These are phyloP conservation scores for Melanopsichium pennsylvanicum DNA, from an alignment of 1,284 basidiomycete genomes.

Conservation along the genomic window DNA sequence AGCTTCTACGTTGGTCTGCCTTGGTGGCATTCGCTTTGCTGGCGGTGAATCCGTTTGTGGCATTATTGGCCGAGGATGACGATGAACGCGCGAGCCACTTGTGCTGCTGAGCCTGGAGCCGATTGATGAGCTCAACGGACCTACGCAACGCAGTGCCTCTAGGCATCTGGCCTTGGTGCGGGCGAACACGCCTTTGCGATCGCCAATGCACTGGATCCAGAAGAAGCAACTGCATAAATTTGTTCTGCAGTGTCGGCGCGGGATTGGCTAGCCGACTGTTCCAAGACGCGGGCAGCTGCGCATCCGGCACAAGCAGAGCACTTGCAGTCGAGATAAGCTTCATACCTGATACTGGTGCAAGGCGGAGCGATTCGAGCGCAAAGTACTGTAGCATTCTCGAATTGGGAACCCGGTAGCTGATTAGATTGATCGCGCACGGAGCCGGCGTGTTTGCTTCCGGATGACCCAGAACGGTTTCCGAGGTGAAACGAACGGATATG, in stretches of 20 bases:
- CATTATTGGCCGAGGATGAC: not conserved
- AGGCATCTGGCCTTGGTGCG: not conserved
- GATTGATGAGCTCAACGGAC: conserved; percentile 36
- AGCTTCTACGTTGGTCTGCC: not conserved
- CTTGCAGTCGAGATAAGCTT: conserved; percentile 32
- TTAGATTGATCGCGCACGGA: conserved; percentile 27
- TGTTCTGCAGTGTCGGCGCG: conserved; percentile 29
- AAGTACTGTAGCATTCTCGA: conserved; percentile 72
- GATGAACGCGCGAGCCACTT: not conserved
- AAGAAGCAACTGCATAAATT: conserved; percentile 32
- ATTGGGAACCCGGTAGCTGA: conserved; percentile 71
- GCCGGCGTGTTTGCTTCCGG: not conserved
- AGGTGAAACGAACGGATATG: conserved; percentile 2
- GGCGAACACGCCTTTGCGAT: conserved; percentile 38
- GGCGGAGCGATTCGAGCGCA: conserved; percentile 68
- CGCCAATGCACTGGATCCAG: conserved; percentile 55
- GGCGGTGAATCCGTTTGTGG: not conserved
- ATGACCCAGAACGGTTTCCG: not conserved
- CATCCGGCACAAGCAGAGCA: conserved; percentile 14
- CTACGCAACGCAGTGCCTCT: conserved; percentile 24
- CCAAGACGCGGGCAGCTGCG: conserved; percentile 4
- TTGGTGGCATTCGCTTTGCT: no score
- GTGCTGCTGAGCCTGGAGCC: conserved; percentile 4
- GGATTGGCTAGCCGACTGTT: not conserved
- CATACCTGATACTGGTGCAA: conserved; percentile 50